These are phyloP conservation scores for Starmerella ratchasimensis DNA, from an alignment of 805 yeast species.

Conservation along the genomic window DNA sequence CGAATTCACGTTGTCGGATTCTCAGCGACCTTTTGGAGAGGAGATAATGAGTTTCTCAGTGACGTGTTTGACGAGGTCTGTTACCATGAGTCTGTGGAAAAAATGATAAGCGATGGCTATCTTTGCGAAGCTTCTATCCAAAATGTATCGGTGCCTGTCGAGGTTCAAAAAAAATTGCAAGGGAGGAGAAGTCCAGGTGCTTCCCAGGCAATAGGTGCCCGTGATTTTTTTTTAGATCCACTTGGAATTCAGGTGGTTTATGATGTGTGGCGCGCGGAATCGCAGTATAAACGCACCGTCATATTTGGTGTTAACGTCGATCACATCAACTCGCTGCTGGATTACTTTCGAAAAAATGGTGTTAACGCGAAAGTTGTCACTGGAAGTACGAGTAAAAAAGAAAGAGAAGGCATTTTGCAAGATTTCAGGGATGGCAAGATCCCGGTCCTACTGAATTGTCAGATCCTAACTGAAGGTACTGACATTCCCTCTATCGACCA, in stretches of 20 bases:
- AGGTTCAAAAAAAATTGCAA: background rate
- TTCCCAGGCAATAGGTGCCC: background rate
- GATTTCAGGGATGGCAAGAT: constrained; percentile 51
- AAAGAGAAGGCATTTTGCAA: constrained; percentile 38
- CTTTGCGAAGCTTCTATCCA: constrained; percentile 57
- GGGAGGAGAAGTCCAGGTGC: too few species aligned
- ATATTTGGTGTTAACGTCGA: constrained; percentile 64
- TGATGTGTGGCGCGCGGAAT: constrained; percentile 36
- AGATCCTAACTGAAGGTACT: constrained; percentile 87
- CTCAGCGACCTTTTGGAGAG: constrained; percentile 72
- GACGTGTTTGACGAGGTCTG: constrained; percentile 58
- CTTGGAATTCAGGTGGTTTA: constrained; percentile 35
- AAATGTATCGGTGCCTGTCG: constrained; percentile 28
- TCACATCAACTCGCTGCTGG: constrained; percentile 46
- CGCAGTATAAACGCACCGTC: constrained; percentile 44
- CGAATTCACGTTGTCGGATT: constrained; percentile 59
- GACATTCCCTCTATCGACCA: constrained; percentile 85
- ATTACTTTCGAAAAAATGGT: constrained; percentile 42
- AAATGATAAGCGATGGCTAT: constrained; percentile 57
- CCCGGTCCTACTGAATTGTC: constrained; percentile 72
- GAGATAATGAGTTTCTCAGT: constrained; percentile 51
- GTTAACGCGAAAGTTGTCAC: constrained; percentile 60
- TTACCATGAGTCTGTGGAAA: constrained; percentile 48
- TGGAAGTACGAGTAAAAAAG: constrained; percentile 42
- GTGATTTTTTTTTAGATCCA: constrained; percentile 6